Evolutionary conservation across 2,329 filamentous ascomycete genomes (phyloP).

Genomic region (Ophioceras dolichostomum): DNA sequence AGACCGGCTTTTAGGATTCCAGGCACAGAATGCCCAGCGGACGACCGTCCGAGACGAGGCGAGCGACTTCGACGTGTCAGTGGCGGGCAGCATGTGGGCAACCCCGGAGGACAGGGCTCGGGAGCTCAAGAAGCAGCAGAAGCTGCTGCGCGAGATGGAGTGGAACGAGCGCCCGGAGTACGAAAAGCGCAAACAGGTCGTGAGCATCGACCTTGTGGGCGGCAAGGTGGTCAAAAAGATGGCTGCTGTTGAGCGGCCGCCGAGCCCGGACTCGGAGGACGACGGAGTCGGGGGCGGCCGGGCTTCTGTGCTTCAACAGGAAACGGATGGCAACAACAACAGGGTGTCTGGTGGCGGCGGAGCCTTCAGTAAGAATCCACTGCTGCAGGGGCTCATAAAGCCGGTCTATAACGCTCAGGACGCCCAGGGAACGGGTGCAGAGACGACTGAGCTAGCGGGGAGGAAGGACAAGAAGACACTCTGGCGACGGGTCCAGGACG

Average conservation of each 20-base stretch:
- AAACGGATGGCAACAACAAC: conserved; percentile 20
- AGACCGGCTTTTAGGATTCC: conserved; percentile 69
- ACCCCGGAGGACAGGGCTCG: conserved; percentile 69
- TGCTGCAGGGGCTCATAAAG: conserved; percentile 52
- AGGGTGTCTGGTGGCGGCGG: conserved; percentile 28
- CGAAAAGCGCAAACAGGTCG: conserved; percentile 74
- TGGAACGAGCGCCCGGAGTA: conserved; percentile 78
- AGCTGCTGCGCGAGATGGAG: conserved; percentile 70
- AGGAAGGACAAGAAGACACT: conserved; percentile 28
- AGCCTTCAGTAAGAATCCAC: conserved; percentile 56
- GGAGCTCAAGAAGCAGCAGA: conserved; percentile 78
- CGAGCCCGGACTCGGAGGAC: conserved; percentile 28
- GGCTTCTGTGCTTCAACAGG: too few species aligned
- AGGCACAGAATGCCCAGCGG: conserved; percentile 72
- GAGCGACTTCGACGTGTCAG: conserved; percentile 42
- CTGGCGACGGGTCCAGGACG: conserved; percentile 51
- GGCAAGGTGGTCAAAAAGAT: conserved; percentile 66
- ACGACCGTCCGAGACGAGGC: conserved; percentile 84
- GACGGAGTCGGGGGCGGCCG: conserved; percentile 16
- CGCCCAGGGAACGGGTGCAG: too few species aligned
- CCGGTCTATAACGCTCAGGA: conserved; percentile 46
- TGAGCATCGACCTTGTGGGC: conserved; percentile 72
- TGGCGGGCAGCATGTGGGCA: conserved; percentile 62
- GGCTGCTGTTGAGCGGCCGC: conserved; percentile 47
- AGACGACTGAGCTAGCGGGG: conserved; percentile 24